Evolutionary conservation across 257 asterid species (phyloP).

Genomic region (Apocynum venetum): DNA sequence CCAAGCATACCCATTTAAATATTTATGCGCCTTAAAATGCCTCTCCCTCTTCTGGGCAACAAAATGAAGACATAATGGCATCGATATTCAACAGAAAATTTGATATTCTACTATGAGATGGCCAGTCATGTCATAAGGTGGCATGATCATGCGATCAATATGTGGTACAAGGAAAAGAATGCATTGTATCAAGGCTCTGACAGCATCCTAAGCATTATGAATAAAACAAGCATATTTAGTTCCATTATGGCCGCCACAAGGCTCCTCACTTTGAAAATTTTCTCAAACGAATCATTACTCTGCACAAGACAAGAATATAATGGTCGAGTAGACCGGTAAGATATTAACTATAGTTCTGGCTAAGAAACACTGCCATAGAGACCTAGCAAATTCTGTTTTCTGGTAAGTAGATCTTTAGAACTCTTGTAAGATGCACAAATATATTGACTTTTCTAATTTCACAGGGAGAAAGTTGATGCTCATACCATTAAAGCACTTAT

Average conservation of each 20-base stretch:
- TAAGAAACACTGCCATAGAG: neutral
- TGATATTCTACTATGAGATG: neutral
- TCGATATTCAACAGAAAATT: neutral
- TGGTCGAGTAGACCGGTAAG: neutral
- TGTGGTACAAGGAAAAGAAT: neutral
- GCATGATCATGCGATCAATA: neutral
- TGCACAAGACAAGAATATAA: neutral
- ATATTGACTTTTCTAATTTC: neutral
- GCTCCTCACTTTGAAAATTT: neutral
- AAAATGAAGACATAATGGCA: neutral
- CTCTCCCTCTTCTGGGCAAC: neutral
- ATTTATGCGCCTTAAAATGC: neutral
- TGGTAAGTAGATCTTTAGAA: neutral
- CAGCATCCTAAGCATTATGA: neutral
- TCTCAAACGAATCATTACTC: neutral
- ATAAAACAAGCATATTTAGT: neutral
- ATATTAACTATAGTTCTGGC: neutral
- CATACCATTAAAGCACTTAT: neutral
- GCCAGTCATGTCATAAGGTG: neutral
- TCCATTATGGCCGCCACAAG: neutral
- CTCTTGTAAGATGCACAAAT: neutral
- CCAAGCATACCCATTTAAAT: neutral
- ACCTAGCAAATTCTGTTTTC: neutral
- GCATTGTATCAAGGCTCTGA: neutral
- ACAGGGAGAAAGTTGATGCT: neutral